phyloP scores from a whole-genome alignment of 257 asterid genomes.

The Gynochthodes officinalis region DNA sequence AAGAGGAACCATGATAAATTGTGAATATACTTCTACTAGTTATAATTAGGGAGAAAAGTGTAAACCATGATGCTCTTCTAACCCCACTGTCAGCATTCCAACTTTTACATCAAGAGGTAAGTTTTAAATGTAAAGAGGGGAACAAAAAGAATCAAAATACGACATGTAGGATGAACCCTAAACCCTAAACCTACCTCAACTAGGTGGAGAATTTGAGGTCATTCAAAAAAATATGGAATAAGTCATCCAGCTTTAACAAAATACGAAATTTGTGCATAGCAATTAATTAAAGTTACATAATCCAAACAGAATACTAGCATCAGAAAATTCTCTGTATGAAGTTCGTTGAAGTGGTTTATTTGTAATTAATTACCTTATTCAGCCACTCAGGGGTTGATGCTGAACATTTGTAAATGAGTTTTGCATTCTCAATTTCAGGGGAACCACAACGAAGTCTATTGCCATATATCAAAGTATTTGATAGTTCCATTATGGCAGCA shows the following conservation, averaged over 20 bases:
- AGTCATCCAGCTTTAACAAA: neutral
- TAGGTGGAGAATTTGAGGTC: neutral
- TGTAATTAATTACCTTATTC: conserved; percentile 49
- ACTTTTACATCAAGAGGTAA: neutral
- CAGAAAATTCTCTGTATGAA: neutral
- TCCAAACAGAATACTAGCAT: neutral
- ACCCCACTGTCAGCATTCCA: neutral
- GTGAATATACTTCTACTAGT: neutral
- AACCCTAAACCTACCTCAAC: neutral
- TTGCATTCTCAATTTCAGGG: conserved; percentile 69
- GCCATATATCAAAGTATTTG: conserved; percentile 91
- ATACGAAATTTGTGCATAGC: neutral
- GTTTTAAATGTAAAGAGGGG: neutral
- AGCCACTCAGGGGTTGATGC: conserved; percentile 69
- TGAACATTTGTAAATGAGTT: conserved; percentile 53
- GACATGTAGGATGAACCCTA: too few species aligned
- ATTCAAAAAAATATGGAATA: neutral
- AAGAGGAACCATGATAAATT: neutral
- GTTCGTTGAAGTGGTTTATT: conserved; percentile 8
- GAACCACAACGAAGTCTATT: conserved; percentile 88
- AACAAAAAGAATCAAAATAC: neutral
- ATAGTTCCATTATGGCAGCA: conserved; percentile 79
- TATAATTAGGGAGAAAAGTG: neutral
- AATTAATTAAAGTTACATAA: neutral
- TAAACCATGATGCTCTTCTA: neutral